Evolutionary conservation across 1,139 yeast species (phyloP).

Genomic region (Meyerozyma elateridarum): DNA sequence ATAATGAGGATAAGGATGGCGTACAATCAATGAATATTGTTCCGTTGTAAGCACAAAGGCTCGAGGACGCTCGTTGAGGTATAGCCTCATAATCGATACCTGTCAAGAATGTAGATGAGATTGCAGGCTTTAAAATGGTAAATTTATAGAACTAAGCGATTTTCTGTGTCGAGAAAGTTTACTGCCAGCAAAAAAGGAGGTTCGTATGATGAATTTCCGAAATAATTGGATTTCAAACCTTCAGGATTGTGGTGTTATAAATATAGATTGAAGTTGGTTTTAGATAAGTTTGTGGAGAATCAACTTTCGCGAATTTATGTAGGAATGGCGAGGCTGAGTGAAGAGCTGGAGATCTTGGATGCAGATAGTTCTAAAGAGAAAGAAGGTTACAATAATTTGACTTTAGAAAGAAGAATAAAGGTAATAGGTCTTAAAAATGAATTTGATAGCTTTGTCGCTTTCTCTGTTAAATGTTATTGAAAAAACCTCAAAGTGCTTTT

Average conservation of each 20-base stretch:
- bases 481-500: no score
- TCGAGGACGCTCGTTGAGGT: conserved; percentile 49
- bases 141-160: neutral
- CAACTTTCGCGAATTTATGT: no score
- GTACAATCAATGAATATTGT: conserved; percentile 45
- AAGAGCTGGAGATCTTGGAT: no score
- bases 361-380: no score
- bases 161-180: conserved; percentile 3
- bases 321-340: no score
- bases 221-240: neutral
- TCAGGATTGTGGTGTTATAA: neutral
- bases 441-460: conserved; percentile 4
- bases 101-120: conserved; percentile 3
- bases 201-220: no score
- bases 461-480: no score
- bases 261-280: neutral
- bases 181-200: no score
- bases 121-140: conserved; percentile 1
- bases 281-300: neutral
- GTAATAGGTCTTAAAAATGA: conserved; percentile 6
- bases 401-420: neutral
- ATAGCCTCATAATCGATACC: conserved; percentile 48
- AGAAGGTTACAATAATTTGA: no score
- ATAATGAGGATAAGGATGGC: conserved; percentile 40
- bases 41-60: conserved; percentile 49